Evolutionary conservation across 192 early-diverging fungal species (phyloP).

Genomic region (Coemansia sp.): DNA sequence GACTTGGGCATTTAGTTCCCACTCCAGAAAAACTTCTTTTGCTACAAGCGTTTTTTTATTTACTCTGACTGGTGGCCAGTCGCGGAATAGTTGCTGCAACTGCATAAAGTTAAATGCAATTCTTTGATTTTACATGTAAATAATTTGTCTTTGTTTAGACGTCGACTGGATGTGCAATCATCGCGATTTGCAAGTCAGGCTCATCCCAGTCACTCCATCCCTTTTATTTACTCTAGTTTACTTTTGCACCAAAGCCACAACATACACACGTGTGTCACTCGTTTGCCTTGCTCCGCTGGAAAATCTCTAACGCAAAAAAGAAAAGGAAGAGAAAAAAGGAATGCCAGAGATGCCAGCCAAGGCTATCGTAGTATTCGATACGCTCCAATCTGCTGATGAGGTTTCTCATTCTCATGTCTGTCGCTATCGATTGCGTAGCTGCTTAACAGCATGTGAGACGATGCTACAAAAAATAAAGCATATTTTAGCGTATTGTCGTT

Average conservation of each 20-base stretch:
- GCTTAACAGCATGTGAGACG: too few species aligned
- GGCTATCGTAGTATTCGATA: neutral
- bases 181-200: neutral
- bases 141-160: neutral
- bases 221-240: neutral
- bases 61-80: neutral
- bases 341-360: neutral
- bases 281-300: neutral
- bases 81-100: too few species aligned
- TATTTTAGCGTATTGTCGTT: neutral
- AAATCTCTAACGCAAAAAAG: neutral
- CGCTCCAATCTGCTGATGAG: neutral
- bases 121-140: too few species aligned
- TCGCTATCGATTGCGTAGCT: too few species aligned
- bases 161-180: neutral
- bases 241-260: neutral
- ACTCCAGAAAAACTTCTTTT: neutral
- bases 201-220: neutral
- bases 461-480: too few species aligned
- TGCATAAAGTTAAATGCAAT: too few species aligned
- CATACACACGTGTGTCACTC: neutral
- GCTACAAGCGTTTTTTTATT: neutral
- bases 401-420: neutral
- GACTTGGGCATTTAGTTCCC: neutral
- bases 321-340: neutral